These are phyloP conservation scores for Strobilomyces dryophilus DNA, from an alignment of 768 basidiomycete genomes.

Conservation along the genomic window DNA sequence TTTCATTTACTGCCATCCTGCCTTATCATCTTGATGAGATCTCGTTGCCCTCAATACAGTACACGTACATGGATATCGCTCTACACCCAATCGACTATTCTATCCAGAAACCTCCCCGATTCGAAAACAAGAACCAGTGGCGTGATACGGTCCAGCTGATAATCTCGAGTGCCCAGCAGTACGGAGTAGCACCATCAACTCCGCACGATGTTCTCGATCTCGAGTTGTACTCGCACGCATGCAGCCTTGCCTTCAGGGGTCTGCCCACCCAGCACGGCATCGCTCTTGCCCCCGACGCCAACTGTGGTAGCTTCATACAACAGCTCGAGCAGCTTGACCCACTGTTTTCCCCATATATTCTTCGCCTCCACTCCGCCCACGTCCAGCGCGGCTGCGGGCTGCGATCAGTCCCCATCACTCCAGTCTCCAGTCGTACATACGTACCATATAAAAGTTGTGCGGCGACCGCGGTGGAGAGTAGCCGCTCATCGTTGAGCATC, in stretches of 20 bases:
- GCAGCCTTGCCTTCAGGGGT: conserved; percentile 61
- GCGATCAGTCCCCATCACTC: conserved; percentile 9
- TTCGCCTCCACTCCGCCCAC: conserved; percentile 61
- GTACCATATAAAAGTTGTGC: conserved; percentile 66
- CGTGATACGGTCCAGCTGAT: conserved; percentile 7
- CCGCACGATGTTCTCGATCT: conserved; percentile 60
- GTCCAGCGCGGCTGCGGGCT: conserved; percentile 57
- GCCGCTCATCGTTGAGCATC: conserved; percentile 45
- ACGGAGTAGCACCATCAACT: conserved; percentile 15
- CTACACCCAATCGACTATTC: conserved; percentile 11
- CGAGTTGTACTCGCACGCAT: conserved; percentile 58
- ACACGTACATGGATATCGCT: conserved; percentile 12
- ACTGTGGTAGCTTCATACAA: conserved; percentile 60
- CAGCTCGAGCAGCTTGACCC: conserved; percentile 66
- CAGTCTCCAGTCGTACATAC: conserved; percentile 6
- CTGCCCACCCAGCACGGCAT: conserved; percentile 50
- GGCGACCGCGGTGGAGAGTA: conserved; percentile 57
- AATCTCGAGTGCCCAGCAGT: neutral
- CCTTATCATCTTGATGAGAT: conserved; percentile 6
- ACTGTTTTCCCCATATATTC: conserved; percentile 72
- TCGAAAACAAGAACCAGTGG: conserved; percentile 11
- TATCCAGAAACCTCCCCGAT: neutral
- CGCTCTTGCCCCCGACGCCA: conserved; percentile 40
- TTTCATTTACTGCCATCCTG: conserved; percentile 21
- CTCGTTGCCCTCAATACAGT: conserved; percentile 6